Evolutionary conservation across 805 yeast genomes (phyloP).

Genomic region (Huiozyma sinensis): DNA sequence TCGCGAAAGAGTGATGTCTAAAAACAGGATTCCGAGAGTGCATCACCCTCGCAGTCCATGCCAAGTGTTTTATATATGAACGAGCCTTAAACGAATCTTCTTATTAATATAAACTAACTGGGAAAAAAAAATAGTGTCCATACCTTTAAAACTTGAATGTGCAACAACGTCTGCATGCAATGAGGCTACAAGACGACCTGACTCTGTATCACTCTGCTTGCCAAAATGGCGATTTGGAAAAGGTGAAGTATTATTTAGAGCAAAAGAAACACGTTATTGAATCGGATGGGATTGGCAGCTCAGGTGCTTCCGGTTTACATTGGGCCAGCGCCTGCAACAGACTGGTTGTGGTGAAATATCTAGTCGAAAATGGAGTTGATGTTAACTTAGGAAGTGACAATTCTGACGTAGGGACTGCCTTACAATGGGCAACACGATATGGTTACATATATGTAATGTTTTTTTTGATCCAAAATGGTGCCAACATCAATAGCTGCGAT

Average conservation of each 20-base stretch:
- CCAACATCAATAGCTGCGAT: constrained; percentile 52
- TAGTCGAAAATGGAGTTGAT: constrained; percentile 56
- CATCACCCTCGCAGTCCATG: too few species aligned
- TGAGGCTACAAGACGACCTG: constrained; percentile 36
- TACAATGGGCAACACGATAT: constrained; percentile 97
- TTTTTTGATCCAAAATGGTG: constrained; percentile 60
- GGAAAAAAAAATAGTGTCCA: too few species aligned
- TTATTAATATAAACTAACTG: too few species aligned
- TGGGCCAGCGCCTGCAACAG: constrained; percentile 92
- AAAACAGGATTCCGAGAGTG: too few species aligned
- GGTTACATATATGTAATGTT: constrained; percentile 79
- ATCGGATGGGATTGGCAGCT: constrained; percentile 41
- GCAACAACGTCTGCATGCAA: too few species aligned
- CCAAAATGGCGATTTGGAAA: constrained; percentile 52
- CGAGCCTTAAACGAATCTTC: too few species aligned
- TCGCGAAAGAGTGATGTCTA: too few species aligned
- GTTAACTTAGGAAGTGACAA: constrained; percentile 65
- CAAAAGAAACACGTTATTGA: constrained; percentile 27
- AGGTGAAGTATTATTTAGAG: constrained; percentile 40
- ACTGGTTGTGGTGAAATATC: constrained; percentile 49
- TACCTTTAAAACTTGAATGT: too few species aligned
- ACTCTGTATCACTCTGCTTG: constrained; percentile 34
- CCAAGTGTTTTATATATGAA: too few species aligned
- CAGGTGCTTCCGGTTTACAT: constrained; percentile 78
- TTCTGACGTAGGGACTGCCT: constrained; percentile 62